Evolutionary conservation across 2,329 filamentous ascomycete genomes (phyloP), one percentile per base, ranked within the genome.

Genomic region (Trichoderma cornu-damae): DNA sequence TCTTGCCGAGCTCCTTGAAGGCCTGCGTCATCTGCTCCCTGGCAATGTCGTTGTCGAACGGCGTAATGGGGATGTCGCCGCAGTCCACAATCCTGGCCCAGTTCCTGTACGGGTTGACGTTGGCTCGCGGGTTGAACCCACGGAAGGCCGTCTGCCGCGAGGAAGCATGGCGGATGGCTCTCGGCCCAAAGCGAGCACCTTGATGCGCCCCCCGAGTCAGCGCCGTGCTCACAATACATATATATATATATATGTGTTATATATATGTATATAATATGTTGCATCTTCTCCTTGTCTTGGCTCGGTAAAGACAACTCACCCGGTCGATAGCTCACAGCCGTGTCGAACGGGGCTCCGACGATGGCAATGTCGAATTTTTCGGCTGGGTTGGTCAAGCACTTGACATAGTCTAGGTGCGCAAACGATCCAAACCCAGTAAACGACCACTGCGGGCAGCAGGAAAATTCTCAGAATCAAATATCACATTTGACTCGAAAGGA

Each of bases 1-100:
- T 70, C 35, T 63, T 67, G 28, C 77, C 78, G 2, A 96, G 83
- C 71, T 92, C 87, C 6, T 79, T 75, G 69, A 89, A 91, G 0
- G 89, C 90, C 67, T 87, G 83, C 30, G 83, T 89, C 90, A 96
- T 96, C 72, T 96, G 92, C 43, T 79, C 77, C 52, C 91, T 76
- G 0, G 92, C 92, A 9, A 96, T 77, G 1, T 78, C 83, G 69
- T 96, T 96, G 75, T 96, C 90, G 64, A 95, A 87, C 0, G 91
- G 91, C 0, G 87, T 89, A 63, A 95, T 79, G 28, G 92, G 91
- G 58, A 96, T 90, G 69, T 96, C 92, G 46, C 92, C 92, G 70
- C 92, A 96, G 76, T 96, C 92, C 51, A 94, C 77, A 59, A 96
- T 83, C 9, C 28, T 30, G 28, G 28, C 6, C 28, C 9, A 93